A percentile compares a stretch with the other conserved stretches of the same genome.
Evolutionary conservation across 2,329 filamentous ascomycete genomes (phyloP).

Genomic region (Metarhizium guizhouense): DNA sequence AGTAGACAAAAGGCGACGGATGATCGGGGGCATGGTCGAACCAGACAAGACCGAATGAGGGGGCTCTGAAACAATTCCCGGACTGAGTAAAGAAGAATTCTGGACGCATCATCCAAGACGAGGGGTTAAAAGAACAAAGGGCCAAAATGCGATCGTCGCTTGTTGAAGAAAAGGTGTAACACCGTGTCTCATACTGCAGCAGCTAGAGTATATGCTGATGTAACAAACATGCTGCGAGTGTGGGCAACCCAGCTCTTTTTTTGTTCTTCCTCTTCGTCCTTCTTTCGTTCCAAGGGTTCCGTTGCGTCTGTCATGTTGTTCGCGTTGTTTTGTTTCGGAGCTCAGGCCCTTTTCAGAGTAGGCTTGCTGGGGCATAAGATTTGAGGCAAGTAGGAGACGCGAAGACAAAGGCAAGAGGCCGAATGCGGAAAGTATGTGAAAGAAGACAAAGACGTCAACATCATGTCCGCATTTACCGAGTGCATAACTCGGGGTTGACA

Average conservation of each 20-base stretch:
- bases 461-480: too few relatives aligned
- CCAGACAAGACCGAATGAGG: neutral
- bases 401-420: neutral
- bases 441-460: neutral
- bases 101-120: neutral
- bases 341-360: neutral
- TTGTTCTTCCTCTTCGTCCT: neutral
- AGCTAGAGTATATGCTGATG: neutral
- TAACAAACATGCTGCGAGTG: neutral
- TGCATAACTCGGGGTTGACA: too few relatives aligned
- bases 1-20: too few relatives aligned
- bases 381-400: neutral
- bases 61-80: neutral
- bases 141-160: neutral
- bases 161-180: neutral
- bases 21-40: too few relatives aligned
- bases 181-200: neutral
- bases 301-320: too few relatives aligned
- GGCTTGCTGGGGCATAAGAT: neutral
- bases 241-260: neutral
- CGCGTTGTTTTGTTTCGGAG: neutral
- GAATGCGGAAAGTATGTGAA: neutral
- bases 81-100: neutral
- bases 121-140: neutral
- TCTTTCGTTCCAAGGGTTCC: too few relatives aligned